Base-by-base conservation (phyloP, 2,329 filamentous ascomycete genomes). In the Pseudocercospora eumusae region DNA sequence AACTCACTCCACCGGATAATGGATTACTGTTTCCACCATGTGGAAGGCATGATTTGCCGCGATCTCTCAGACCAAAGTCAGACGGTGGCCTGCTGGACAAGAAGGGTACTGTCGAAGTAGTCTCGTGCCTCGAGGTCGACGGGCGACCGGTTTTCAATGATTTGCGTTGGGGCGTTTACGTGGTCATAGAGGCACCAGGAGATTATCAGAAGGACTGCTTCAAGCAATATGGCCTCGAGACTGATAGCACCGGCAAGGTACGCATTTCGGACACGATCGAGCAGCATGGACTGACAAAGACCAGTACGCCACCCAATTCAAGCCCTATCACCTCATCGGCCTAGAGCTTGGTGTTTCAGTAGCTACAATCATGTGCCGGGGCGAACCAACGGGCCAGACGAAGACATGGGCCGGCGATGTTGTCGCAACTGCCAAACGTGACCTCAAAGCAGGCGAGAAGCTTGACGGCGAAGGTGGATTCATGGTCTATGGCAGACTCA, bases 281-380 rank as follows among this genome's bases (percentile, higher is more conserved):
- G 42, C 18, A 11, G 18, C 59, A n/a, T 10, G 20, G 8, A n/a
- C 28, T 56, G 53, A 57, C 3, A 20, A 33, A 11, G 10, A 25
- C 11, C 25, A 73, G 61, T 80, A 79, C 61, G 78, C 79, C 4
- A 77, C 75, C 2, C 77, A 81, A 64, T 80, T 76, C 71, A 80
- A 81, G 70, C 79, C 79, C 11, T 81, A 78, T 64, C 79, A 81
- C 66, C 72, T 81, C 20, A 81, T 81, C 57, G 78, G 79, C 8
- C 74, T 81, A 9, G 79, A 81, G 66, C 74, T 81, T 2, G 79
- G 79, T 4, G 70, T 79, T 18, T 79, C 76, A 1, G 69, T 81
- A 15, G 79, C 78, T 5, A 76, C 64, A 28, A 81, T 80, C 66
- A 79, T 80, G 77, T 76, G 76, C 56, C 76, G 79, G 7, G 77